A percentile compares a stretch with the other conserved stretches of the same genome.
Conservation (phyloP, 257 asterid species). For the Buddleja alternifolia region DNA sequence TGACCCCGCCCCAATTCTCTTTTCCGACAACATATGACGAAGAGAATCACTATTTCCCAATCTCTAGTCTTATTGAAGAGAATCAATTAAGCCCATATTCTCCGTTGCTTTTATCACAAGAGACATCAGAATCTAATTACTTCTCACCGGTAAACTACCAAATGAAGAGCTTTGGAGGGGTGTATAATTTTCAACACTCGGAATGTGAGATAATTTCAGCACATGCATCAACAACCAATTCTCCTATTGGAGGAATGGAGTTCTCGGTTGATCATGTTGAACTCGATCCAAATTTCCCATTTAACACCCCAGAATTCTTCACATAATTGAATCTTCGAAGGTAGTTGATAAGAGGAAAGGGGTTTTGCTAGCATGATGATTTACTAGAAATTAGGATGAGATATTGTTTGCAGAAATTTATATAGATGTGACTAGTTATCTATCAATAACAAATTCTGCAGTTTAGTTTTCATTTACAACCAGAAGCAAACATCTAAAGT, state of each 20-base stretch:
- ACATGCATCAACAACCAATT: slow-evolving; percentile 57
- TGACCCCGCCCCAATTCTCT: slow-evolving; percentile 45
- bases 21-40: slow-evolving; percentile 57
- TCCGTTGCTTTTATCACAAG: slow-evolving; percentile 43
- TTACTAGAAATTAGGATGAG: slow-evolving; percentile 1
- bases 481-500: neutral
- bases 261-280: slow-evolving; percentile 43
- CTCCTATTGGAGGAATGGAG: slow-evolving; percentile 65
- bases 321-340: slow-evolving; percentile 24
- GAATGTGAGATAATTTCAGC: slow-evolving; percentile 50
- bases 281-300: slow-evolving; percentile 54
- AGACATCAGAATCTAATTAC: slow-evolving; percentile 46
- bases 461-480: slow-evolving; percentile 13
- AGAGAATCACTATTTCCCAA: slow-evolving; percentile 43
- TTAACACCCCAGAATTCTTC: slow-evolving; percentile 46
- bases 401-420: neutral
- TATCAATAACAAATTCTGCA: slow-evolving; percentile 5
- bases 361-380: neutral
- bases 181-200: slow-evolving; percentile 19
- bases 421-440: slow-evolving; percentile 12
- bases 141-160: slow-evolving; percentile 35
- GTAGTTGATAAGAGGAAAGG: slow-evolving; percentile 13
- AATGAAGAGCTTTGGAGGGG: slow-evolving; percentile 26
- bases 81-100: slow-evolving; percentile 47
- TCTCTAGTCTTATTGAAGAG: slow-evolving; percentile 48